Percentiles rank a stretch among this genome's conserved stretches.
These are phyloP conservation scores for Clarireedia paspali DNA, from an alignment of 2,329 filamentous ascomycete genomes.

Conservation along the genomic window DNA sequence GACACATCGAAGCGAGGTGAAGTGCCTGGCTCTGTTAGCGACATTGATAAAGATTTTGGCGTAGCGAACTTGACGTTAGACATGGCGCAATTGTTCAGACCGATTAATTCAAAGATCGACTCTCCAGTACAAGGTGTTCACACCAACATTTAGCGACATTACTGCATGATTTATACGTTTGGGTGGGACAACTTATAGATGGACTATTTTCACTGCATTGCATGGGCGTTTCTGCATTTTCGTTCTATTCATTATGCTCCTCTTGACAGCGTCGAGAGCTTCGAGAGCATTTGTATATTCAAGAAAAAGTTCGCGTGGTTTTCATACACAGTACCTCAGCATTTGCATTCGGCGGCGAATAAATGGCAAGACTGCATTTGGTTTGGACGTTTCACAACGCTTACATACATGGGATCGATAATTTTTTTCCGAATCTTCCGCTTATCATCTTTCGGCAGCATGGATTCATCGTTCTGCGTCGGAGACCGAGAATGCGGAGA, in stretches of 20 bases:
- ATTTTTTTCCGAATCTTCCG: background rate
- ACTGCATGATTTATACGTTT: constrained; percentile 17
- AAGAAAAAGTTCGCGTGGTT: constrained; percentile 7
- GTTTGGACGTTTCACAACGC: background rate
- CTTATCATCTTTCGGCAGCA: background rate
- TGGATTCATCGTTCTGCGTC: background rate
- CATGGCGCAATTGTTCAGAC: constrained; percentile 64
- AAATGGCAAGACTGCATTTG: background rate
- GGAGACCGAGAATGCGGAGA: constrained; percentile 1
- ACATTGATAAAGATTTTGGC: constrained; percentile 61
- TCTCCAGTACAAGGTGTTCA: constrained; percentile 28
- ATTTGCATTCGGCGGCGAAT: constrained; percentile 7
- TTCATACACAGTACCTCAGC: background rate
- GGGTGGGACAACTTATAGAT: constrained; percentile 4
- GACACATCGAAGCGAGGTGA: constrained; percentile 59
- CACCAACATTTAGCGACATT: constrained; percentile 21
- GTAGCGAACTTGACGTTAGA: constrained; percentile 57
- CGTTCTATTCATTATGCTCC: background rate
- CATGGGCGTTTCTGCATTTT: constrained; percentile 10
- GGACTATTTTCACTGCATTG: constrained; percentile 7
- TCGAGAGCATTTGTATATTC: background rate
- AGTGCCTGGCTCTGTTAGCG: constrained; percentile 59
- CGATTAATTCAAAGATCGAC: constrained; percentile 40
- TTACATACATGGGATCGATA: background rate
- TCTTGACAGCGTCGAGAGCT: constrained; percentile 1